Conservation (phyloP, 31 red algal species). For the Odonthalia washingtoniensis region DNA sequence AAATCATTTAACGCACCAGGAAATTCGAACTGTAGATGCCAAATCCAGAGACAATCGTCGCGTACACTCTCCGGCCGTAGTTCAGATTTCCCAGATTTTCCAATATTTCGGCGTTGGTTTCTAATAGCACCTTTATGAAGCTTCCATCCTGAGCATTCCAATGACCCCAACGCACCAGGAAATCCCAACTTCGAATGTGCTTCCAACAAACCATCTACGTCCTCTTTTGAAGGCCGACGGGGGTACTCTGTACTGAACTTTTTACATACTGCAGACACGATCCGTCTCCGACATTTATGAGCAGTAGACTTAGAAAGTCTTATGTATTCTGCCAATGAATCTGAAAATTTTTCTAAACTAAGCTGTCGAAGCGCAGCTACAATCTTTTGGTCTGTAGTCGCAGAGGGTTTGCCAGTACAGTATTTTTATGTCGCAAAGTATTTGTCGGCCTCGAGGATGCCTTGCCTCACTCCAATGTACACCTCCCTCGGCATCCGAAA, state of each 20-base stretch:
- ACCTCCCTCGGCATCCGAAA: neutral
- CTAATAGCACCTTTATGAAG: neutral
- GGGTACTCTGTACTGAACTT: slow-evolving; percentile 37
- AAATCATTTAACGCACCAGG: no score
- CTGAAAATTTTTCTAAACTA: neutral
- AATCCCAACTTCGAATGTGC: slow-evolving; percentile 1
- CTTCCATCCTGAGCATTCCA: slow-evolving; percentile 42
- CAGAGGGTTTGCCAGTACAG: slow-evolving; percentile 12
- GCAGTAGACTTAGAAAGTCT: slow-evolving; percentile 9
- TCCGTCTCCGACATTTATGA: neutral
- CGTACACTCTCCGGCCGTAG: neutral
- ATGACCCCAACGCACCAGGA: slow-evolving; percentile 15
- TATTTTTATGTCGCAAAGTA: slow-evolving; percentile 16
- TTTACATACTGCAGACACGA: neutral
- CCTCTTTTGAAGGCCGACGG: no score
- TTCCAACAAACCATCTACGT: neutral
- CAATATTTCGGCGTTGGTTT: slow-evolving; percentile 1
- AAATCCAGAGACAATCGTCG: slow-evolving; percentile 8
- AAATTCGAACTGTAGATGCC: no score
- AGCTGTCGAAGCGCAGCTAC: slow-evolving; percentile 36
- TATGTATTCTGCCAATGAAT: no score
- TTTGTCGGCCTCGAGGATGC: neutral
- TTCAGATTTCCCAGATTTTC: slow-evolving; percentile 6
- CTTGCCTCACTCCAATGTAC: neutral
- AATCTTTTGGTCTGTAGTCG: slow-evolving; percentile 57